phyloP scores from a whole-genome alignment of 768 basidiomycete genomes.

The Boletus subcaerulescens region DNA sequence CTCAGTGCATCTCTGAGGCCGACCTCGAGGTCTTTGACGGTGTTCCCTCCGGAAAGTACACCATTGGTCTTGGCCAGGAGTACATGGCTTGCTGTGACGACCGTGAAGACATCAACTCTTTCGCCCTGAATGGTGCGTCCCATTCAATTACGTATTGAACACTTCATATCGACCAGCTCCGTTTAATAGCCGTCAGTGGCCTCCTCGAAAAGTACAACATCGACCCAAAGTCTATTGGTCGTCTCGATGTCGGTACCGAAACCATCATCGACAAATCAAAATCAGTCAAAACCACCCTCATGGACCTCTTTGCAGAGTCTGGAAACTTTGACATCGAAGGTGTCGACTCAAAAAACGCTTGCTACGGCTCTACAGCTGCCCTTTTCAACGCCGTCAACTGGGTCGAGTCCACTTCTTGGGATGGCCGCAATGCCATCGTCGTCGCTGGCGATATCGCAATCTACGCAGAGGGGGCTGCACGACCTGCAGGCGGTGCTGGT shows the following conservation, averaged over 20 bases:
- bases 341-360: slow-evolving; percentile 98
- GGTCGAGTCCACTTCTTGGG: slow-evolving; percentile 95
- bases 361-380: slow-evolving; percentile 98
- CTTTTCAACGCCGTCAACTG: slow-evolving; percentile 99
- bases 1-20: slow-evolving; percentile 90
- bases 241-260: slow-evolving; percentile 97
- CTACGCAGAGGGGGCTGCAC: slow-evolving; percentile 92
- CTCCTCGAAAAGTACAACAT: slow-evolving; percentile 93
- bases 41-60: slow-evolving; percentile 95
- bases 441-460: slow-evolving; percentile 97
- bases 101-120: slow-evolving; percentile 98
- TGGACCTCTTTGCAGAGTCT: slow-evolving; percentile 93
- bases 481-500: slow-evolving; percentile 96
- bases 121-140: slow-evolving; percentile 82
- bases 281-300: slow-evolving; percentile 95
- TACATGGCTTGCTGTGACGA: slow-evolving; percentile 99
- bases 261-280: slow-evolving; percentile 99
- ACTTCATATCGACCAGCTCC: not conserved
- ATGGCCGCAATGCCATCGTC: slow-evolving; percentile 95
- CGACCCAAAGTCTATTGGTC: slow-evolving; percentile 94
- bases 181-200: slow-evolving; percentile 71
- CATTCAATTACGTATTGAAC: not conserved
- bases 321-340: slow-evolving; percentile 98
- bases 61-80: slow-evolving; percentile 95
- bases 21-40: slow-evolving; percentile 94